A percentile compares a stretch with the other conserved stretches of the same genome.
phyloP scores from a whole-genome alignment of 305 asterid genomes.

The Solanum chacoense region DNA sequence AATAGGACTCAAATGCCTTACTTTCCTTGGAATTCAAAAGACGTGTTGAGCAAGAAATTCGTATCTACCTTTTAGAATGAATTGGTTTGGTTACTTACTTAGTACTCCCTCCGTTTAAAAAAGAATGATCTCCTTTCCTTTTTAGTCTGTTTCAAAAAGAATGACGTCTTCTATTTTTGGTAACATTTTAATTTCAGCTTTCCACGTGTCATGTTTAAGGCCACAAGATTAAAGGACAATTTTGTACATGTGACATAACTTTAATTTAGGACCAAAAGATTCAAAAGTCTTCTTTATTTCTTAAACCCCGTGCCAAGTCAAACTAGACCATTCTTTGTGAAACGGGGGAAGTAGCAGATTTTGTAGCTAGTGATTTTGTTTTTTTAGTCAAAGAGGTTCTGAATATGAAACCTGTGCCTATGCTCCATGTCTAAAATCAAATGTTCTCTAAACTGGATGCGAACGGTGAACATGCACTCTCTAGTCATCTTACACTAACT shows the following conservation, averaged over 20 bases:
- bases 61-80: background rate
- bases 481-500: background rate
- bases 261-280: too few relatives aligned
- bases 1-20: background rate
- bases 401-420: background rate
- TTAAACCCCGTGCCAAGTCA: too few relatives aligned
- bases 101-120: background rate
- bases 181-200: too few relatives aligned
- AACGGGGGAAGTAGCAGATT: background rate
- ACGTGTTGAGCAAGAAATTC: background rate
- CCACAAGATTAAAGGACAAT: too few relatives aligned
- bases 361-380: background rate
- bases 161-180: too few relatives aligned
- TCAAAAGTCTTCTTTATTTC: too few relatives aligned
- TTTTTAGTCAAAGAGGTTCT: background rate
- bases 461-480: background rate
- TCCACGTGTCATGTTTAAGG: too few relatives aligned
- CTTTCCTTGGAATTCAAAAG: background rate
- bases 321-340: too few relatives aligned
- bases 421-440: background rate
- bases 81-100: background rate
- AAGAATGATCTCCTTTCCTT: too few relatives aligned
- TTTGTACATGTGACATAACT: too few relatives aligned
- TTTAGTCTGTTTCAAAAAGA: too few relatives aligned
- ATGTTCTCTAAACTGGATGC: background rate